Conservation (phyloP, 805 yeast species). For the Candida gorgasii region DNA sequence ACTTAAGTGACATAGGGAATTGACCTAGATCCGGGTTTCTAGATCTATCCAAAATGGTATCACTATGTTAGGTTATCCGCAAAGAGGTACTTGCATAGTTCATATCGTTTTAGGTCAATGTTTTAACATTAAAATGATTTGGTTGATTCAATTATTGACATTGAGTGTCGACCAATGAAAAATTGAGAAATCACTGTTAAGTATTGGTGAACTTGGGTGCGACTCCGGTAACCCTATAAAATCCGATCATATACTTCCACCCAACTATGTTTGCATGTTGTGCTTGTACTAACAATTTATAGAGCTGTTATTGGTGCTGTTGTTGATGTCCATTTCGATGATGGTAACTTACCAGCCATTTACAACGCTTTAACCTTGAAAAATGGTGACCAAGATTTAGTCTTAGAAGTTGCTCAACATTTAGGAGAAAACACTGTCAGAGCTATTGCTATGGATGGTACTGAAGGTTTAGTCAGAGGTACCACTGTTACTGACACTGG, state of each 20-base stretch:
- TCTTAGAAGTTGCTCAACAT: conserved; percentile 98
- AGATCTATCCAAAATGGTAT: no score
- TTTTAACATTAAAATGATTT: neutral
- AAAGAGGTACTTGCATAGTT: no score
- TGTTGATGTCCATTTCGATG: conserved; percentile 98
- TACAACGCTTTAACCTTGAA: conserved; percentile 93
- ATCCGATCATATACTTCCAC: neutral
- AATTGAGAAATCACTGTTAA: neutral
- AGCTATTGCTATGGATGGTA: conserved; percentile 99
- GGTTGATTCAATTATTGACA: neutral
- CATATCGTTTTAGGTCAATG: neutral
- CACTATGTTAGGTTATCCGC: no score
- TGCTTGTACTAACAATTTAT: conserved; percentile 33
- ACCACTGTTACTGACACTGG: conserved; percentile 90
- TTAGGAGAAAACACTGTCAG: conserved; percentile 99
- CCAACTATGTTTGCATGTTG: neutral
- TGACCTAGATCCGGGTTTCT: no score
- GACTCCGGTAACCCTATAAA: neutral
- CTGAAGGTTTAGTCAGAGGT: conserved; percentile 99
- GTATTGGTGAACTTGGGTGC: neutral
- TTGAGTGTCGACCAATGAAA: conserved; percentile 7
- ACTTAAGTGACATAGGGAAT: no score
- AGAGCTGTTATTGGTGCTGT: conserved; percentile 99
- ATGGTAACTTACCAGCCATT: conserved; percentile 95
- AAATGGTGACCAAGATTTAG: conserved; percentile 74